A percentile compares a stretch with the other conserved stretches of the same genome.
phyloP scores from a whole-genome alignment of 2,329 filamentous ascomycete species.

The Stenocarpella maydis region DNA sequence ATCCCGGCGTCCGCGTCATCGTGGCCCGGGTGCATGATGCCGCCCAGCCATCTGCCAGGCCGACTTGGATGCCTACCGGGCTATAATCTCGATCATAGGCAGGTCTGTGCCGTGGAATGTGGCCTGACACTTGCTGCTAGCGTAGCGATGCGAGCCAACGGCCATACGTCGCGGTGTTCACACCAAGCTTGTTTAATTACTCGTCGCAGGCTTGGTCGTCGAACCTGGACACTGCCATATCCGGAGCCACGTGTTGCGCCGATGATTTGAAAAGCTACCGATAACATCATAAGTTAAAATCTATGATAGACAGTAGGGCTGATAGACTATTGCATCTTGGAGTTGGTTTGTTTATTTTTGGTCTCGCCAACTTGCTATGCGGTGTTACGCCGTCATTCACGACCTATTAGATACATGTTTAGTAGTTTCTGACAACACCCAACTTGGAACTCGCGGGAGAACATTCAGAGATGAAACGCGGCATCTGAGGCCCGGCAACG shows the following conservation, averaged over 20 bases:
- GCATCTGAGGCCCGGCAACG: not conserved
- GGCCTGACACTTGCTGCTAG: not conserved
- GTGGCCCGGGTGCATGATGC: conserved; percentile 9
- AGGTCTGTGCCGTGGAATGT: not conserved
- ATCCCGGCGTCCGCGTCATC: conserved; percentile 18
- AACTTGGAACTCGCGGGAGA: not conserved
- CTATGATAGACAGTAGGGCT: too few relatives aligned
- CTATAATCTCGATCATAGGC: conserved; percentile 13
- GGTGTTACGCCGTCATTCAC: too few relatives aligned
- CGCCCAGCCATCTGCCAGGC: conserved; percentile 12
- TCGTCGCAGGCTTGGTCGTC: not conserved
- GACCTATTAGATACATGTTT: too few relatives aligned
- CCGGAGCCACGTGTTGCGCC: conserved; percentile 6
- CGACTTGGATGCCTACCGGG: not conserved
- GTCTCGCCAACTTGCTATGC: not conserved
- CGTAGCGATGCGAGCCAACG: too few relatives aligned
- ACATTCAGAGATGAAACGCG: not conserved
- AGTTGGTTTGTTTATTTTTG: not conserved
- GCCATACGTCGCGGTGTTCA: not conserved
- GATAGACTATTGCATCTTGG: not conserved
- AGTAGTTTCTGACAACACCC: too few relatives aligned
- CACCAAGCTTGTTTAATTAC: not conserved
- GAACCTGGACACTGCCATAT: not conserved
- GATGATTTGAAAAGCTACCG: not conserved
- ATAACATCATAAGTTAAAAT: not conserved